phyloP scores from a whole-genome alignment of 306 rosid genomes.

The Quercus rubra region DNA sequence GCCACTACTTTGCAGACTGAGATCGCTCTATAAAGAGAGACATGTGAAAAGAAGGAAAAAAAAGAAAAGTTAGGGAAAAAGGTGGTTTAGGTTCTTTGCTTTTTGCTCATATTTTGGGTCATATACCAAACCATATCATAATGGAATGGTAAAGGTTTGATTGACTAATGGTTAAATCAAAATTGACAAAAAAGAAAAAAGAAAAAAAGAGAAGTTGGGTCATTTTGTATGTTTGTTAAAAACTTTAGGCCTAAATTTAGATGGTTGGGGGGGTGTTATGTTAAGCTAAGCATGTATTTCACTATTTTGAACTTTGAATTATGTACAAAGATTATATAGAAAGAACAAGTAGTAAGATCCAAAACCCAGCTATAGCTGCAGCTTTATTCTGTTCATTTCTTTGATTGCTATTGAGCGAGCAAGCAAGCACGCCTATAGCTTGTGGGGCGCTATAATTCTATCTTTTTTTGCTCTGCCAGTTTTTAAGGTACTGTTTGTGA shows the following conservation, averaged over 20 bases:
- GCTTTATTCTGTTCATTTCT: constrained; percentile 23
- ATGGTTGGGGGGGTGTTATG: neutral
- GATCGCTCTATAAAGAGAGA: constrained; percentile 35
- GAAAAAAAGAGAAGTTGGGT: neutral
- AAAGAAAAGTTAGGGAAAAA: constrained; percentile 14
- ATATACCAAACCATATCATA: constrained; percentile 32
- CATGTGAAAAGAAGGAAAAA: neutral
- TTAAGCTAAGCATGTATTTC: constrained; percentile 1
- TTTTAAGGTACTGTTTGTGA: constrained; percentile 35
- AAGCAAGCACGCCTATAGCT: constrained; percentile 12
- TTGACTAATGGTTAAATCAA: constrained; percentile 11
- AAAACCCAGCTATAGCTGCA: constrained; percentile 20
- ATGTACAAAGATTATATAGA: constrained; percentile 26
- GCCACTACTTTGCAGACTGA: constrained; percentile 41
- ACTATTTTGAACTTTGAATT: constrained; percentile 6
- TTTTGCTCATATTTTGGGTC: constrained; percentile 33
- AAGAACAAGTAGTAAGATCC: constrained; percentile 28
- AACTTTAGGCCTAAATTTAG: neutral
- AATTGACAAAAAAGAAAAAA: neutral
- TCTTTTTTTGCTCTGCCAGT: constrained; percentile 4
- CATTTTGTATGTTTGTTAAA: neutral
- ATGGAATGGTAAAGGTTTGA: constrained; percentile 26
- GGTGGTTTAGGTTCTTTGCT: constrained; percentile 11
- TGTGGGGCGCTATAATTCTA: constrained; percentile 14
- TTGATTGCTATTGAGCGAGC: constrained; percentile 17